Percentiles rank a stretch among this genome's conserved stretches.
phyloP scores from a whole-genome alignment of 345 rosid species.

The Citrus sinensis region DVS_A1.0 CM039166.1:15211501-15212000 shows the following conservation, averaged over 20 bases:
- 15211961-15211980: slow-evolving; percentile 21
- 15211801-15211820: slow-evolving; percentile 14
- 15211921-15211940: slow-evolving; percentile 18
- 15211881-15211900: slow-evolving; percentile 37
- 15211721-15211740: slow-evolving; percentile 35
- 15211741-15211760: background rate
- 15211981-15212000: slow-evolving; percentile 19
- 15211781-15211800: background rate
- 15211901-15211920: slow-evolving; percentile 15
- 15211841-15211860: slow-evolving; percentile 29
- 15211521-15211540: slow-evolving; percentile 31
- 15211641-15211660: slow-evolving; percentile 19
- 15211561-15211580: slow-evolving; percentile 32
- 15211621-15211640: slow-evolving; percentile 33
- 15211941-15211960: slow-evolving; percentile 17
- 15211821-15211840: slow-evolving; percentile 17
- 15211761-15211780: background rate
- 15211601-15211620: slow-evolving; percentile 28
- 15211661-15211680: background rate
- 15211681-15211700: slow-evolving; percentile 12
- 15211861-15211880: slow-evolving; percentile 27
- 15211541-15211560: slow-evolving; percentile 31
- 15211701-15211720: slow-evolving; percentile 28
- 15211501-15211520: slow-evolving; percentile 28
- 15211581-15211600: slow-evolving; percentile 35